These are phyloP conservation scores for Pholiota molesta DNA, from an alignment of 768 basidiomycete species.

Conservation along the genomic window DNA sequence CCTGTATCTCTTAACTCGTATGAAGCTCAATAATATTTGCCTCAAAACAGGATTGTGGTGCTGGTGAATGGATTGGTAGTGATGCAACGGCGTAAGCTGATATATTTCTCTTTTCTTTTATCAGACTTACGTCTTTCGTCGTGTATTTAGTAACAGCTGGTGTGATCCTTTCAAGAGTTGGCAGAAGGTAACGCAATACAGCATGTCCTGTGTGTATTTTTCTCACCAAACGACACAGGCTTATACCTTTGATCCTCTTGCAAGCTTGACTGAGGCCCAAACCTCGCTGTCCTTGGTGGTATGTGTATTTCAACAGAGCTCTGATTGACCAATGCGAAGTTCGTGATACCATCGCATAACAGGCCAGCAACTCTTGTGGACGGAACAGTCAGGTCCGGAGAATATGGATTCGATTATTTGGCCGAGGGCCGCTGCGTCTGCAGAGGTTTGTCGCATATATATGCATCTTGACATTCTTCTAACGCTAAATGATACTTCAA, in stretches of 20 bases:
- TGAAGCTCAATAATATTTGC: background rate
- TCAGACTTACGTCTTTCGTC: background rate
- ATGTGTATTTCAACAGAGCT: constrained; percentile 37
- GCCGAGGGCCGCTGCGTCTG: constrained; percentile 73
- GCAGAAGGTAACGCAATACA: constrained; percentile 54
- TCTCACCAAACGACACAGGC: constrained; percentile 29
- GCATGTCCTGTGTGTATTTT: background rate
- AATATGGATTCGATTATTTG: constrained; percentile 72
- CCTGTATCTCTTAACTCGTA: no score
- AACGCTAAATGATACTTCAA: constrained; percentile 13
- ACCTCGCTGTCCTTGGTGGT: constrained; percentile 67
- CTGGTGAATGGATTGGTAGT: constrained; percentile 69
- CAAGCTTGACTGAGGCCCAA: constrained; percentile 52
- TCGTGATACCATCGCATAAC: background rate
- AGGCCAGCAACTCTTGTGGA: constrained; percentile 74
- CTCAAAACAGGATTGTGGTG: constrained; percentile 61
- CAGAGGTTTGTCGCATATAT: constrained; percentile 44
- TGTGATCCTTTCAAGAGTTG: constrained; percentile 83
- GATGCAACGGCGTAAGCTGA: constrained; percentile 39
- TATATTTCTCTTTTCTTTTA: background rate
- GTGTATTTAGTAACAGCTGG: constrained; percentile 57
- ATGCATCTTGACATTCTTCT: background rate
- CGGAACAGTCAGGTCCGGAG: constrained; percentile 70
- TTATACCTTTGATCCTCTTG: constrained; percentile 73
- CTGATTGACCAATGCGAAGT: background rate